Percentiles rank a stretch among this genome's conserved stretches.
phyloP scores from a whole-genome alignment of 2,329 filamentous ascomycete species.

The Botrytis sinoallii region DNA sequence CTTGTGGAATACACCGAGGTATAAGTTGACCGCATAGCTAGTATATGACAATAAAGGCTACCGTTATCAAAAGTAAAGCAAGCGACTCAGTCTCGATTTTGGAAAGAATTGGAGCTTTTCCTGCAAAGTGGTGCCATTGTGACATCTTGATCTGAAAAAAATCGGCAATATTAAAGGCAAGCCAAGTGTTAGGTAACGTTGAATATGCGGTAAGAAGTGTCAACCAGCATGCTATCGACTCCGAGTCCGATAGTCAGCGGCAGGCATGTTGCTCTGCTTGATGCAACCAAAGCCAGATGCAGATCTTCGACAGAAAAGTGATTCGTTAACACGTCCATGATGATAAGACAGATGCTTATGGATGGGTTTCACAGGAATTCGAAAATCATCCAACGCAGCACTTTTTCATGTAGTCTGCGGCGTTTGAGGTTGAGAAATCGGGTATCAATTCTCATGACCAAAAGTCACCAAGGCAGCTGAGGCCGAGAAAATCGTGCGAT shows the following conservation, averaged over 20 bases:
- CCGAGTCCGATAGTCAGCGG: neutral
- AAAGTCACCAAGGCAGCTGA: neutral
- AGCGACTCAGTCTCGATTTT: neutral
- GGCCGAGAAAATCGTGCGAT: neutral
- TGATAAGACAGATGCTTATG: neutral
- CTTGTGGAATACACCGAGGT: neutral
- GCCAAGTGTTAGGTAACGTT: neutral
- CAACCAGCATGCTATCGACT: neutral
- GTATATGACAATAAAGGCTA: neutral
- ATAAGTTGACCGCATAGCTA: neutral
- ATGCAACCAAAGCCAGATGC: neutral
- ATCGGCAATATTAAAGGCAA: neutral
- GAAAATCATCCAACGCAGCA: neutral
- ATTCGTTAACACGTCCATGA: neutral
- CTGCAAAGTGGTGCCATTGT: neutral
- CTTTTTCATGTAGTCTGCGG: neutral
- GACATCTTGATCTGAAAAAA: neutral
- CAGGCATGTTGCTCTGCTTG: neutral
- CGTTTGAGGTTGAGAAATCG: neutral
- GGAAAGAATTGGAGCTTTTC: neutral
- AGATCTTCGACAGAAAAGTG: neutral
- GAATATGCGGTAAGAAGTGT: neutral
- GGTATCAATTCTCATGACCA: neutral
- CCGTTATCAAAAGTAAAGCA: neutral
- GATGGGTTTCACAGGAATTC: neutral